These are phyloP conservation scores for Fraxinus angustifolia DNA, from an alignment of 305 asterid species.

Conservation along the genomic window DNA sequence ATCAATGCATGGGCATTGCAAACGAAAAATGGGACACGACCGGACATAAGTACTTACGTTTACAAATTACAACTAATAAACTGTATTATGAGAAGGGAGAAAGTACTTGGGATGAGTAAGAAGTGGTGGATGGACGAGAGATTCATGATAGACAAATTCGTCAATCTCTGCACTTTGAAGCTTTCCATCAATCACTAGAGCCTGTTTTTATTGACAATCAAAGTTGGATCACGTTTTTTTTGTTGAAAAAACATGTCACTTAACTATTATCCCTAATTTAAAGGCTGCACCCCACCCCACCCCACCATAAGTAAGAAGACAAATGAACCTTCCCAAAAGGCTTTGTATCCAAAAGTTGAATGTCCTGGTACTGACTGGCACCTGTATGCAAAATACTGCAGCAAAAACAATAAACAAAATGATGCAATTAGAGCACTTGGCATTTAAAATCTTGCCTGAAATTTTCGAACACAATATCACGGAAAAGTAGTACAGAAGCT, in stretches of 20 bases:
- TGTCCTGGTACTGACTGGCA: constrained; percentile 82
- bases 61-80: neutral
- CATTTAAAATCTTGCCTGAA: constrained; percentile 21
- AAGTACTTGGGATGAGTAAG: constrained; percentile 64
- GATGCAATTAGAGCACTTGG: neutral
- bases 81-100: neutral
- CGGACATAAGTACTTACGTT: neutral
- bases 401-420: neutral
- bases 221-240: neutral
- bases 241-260: neutral
- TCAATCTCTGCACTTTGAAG: constrained; percentile 94
- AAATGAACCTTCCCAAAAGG: constrained; percentile 77
- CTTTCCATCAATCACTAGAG: constrained; percentile 91
- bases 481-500: constrained; percentile 25
- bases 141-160: constrained; percentile 93
- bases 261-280: neutral
- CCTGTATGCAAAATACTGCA: constrained; percentile 87
- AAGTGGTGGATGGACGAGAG: constrained; percentile 85
- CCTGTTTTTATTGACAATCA: constrained; percentile 35
- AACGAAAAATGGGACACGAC: neutral
- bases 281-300: neutral
- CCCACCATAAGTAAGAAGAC: neutral
- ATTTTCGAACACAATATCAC: constrained; percentile 33
- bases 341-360: constrained; percentile 88
- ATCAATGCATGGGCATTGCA: neutral